phyloP scores from a whole-genome alignment of 2,329 filamentous ascomycete species.

The Knufia petricola region DNA sequence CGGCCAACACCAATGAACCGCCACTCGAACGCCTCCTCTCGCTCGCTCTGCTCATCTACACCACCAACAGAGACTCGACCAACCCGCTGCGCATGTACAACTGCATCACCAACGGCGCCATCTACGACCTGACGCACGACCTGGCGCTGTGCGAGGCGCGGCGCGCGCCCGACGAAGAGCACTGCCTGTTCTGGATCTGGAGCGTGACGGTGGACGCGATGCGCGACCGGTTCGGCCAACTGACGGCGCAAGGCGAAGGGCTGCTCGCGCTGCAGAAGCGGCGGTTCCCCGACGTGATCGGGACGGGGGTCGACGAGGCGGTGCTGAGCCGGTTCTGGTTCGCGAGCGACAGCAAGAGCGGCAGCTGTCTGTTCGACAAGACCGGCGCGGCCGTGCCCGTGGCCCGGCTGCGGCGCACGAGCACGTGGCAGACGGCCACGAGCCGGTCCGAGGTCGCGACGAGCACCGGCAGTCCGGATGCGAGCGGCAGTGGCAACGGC shows the following conservation, averaged over 20 bases:
- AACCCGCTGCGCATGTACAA: constrained; percentile 6
- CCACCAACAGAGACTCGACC: neutral
- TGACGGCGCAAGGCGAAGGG: neutral
- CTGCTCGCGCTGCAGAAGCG: constrained; percentile 2
- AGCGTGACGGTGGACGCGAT: constrained; percentile 2
- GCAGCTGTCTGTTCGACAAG: constrained; percentile 2
- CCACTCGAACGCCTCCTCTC: neutral
- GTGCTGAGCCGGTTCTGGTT: constrained; percentile 3
- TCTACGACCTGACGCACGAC: constrained; percentile 2
- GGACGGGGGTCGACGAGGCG: constrained; percentile 7
- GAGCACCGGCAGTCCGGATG: neutral
- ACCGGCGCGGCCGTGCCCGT: neutral
- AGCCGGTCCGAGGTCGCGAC: neutral
- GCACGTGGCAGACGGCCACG: neutral
- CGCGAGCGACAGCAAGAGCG: neutral
- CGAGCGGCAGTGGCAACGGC: neutral
- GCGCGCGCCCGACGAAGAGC: neutral
- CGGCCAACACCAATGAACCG: neutral
- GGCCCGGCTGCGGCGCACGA: neutral
- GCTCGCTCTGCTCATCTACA: constrained; percentile 1
- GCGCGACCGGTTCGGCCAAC: neutral
- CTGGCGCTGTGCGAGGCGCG: neutral
- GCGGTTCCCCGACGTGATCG: constrained; percentile 2
- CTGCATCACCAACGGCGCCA: constrained; percentile 7
- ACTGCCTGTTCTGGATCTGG: constrained; percentile 6